These are phyloP conservation scores for Geotrichum macrosporum DNA, from an alignment of 1,139 yeast species.

Conservation along the genomic window DNA sequence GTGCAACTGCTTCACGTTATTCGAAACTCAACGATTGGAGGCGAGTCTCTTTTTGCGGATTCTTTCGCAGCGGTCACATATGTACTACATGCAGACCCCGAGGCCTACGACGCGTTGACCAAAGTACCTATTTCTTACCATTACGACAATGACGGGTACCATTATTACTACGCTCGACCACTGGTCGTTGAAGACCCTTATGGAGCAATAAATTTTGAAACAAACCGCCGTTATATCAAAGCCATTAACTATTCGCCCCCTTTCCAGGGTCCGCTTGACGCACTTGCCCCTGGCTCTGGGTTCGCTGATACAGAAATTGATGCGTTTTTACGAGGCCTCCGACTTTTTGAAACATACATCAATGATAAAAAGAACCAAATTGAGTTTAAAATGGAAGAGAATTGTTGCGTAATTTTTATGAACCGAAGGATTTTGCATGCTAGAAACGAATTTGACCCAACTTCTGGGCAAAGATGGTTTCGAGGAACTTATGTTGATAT, in stretches of 20 bases:
- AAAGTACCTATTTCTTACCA: constrained; percentile 67
- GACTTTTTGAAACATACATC: constrained; percentile 56
- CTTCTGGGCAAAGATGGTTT: constrained; percentile 61
- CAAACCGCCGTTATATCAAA: constrained; percentile 44
- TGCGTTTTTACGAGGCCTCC: constrained; percentile 58
- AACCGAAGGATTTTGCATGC: constrained; percentile 73
- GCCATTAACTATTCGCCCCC: constrained; percentile 79
- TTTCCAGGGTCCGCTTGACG: constrained; percentile 75
- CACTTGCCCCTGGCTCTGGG: constrained; percentile 29
- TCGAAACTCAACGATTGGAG: constrained; percentile 60
- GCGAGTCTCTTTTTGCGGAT: constrained; percentile 72
- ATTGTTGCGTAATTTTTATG: constrained; percentile 65
- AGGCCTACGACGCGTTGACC: constrained; percentile 60
- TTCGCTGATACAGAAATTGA: constrained; percentile 36
- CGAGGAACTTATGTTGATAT: constrained; percentile 76
- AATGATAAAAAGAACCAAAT: constrained; percentile 54
- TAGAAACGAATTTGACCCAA: constrained; percentile 53
- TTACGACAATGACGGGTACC: constrained; percentile 60
- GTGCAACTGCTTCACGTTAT: constrained; percentile 67
- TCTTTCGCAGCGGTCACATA: constrained; percentile 62
- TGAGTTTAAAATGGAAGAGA: constrained; percentile 55
- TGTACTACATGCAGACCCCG: constrained; percentile 53
- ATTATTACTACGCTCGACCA: constrained; percentile 63
- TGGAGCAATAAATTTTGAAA: constrained; percentile 31
- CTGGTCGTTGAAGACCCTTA: constrained; percentile 56